phyloP scores from a whole-genome alignment of 179 eudicot species.

The Actinidia arguta region DNA sequence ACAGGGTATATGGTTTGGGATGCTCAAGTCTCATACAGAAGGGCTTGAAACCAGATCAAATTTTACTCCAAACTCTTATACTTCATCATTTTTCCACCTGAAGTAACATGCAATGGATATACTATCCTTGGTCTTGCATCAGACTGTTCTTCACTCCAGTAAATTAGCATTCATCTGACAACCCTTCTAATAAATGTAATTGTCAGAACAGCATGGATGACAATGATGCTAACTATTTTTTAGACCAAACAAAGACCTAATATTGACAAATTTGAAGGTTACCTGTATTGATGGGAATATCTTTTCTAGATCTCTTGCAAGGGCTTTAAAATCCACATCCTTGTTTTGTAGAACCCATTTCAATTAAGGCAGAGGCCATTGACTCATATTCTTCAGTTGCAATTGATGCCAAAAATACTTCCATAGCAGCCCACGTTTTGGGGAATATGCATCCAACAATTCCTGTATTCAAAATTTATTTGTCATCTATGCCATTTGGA shows the following conservation, averaged over 20 bases:
- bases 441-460: conserved; percentile 98
- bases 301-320: conserved; percentile 84
- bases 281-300: conserved; percentile 91
- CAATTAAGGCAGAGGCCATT: conserved; percentile 91
- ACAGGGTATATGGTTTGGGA: background rate
- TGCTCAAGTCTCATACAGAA: background rate
- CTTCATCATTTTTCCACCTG: no score
- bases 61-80: background rate
- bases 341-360: conserved; percentile 94
- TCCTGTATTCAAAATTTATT: conserved; percentile 64
- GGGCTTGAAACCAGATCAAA: background rate
- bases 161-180: background rate
- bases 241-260: conserved; percentile 11
- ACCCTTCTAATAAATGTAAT: background rate
- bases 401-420: conserved; percentile 79
- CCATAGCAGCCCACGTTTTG: conserved; percentile 94
- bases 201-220: background rate
- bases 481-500: no score
- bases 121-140: no score
- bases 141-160: no score
- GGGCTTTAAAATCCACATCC: conserved; percentile 75
- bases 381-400: conserved; percentile 84
- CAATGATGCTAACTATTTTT: no score
- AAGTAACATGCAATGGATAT: no score
- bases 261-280: conserved; percentile 7